These are phyloP conservation scores for Tolypocladium tropicale DNA, from an alignment of 2,329 filamentous ascomycete genomes.

Conservation along the genomic window DNA sequence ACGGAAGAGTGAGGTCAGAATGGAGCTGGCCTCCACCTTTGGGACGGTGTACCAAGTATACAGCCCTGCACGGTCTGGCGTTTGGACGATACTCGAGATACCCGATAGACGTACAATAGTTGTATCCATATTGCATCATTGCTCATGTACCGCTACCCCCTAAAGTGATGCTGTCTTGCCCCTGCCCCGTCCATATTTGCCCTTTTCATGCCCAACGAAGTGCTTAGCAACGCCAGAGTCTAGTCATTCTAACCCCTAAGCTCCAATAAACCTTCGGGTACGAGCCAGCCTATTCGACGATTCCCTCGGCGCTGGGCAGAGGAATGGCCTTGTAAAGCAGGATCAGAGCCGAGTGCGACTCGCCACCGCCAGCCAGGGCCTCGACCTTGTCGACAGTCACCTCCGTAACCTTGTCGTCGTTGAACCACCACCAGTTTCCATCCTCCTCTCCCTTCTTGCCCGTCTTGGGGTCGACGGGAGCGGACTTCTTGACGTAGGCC, in stretches of 20 bases:
- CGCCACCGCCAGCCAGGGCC: constrained; percentile 78
- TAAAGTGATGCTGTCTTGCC: neutral
- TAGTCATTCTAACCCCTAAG: neutral
- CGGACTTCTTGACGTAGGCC: constrained; percentile 90
- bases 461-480: constrained; percentile 58
- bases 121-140: neutral
- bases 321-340: constrained; percentile 68
- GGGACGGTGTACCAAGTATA: neutral
- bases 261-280: neutral
- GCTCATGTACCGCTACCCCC: neutral
- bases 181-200: neutral
- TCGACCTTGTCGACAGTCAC: constrained; percentile 88
- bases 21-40: neutral
- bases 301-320: constrained; percentile 47
- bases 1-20: neutral
- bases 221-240: neutral
- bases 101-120: neutral
- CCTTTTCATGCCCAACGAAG: neutral
- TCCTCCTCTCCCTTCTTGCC: constrained; percentile 74
- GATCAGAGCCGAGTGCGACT: constrained; percentile 75
- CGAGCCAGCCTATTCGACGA: constrained; percentile 12
- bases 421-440: constrained; percentile 99
- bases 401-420: constrained; percentile 93
- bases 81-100: constrained; percentile 3
- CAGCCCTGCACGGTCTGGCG: constrained; percentile 1